Evolutionary conservation across 805 yeast genomes (phyloP).

Genomic region (Starmerella asiatica): DNA sequence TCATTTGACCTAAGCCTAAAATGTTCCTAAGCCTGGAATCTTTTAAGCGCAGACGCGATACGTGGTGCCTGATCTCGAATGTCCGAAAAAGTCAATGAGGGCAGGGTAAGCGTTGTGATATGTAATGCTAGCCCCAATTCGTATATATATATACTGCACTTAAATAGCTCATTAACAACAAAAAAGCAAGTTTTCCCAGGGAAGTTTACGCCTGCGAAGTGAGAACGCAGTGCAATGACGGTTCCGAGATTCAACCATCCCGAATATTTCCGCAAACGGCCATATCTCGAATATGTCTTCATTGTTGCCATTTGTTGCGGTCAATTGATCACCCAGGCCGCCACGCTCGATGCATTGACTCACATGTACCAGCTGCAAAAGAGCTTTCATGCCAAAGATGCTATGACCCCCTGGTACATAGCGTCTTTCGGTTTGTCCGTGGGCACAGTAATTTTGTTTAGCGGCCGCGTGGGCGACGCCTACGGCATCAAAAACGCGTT

Average conservation of each 20-base stretch:
- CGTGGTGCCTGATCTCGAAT: no score
- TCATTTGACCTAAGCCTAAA: no score
- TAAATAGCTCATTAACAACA: no score
- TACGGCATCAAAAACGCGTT: constrained; percentile 49
- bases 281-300: constrained; percentile 18
- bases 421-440: constrained; percentile 59
- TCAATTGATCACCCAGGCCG: constrained; percentile 32
- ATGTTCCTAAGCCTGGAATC: no score
- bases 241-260: constrained; percentile 13
- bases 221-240: no score
- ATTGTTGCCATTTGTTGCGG: constrained; percentile 22
- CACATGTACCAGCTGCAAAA: constrained; percentile 25
- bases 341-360: constrained; percentile 26
- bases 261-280: constrained; percentile 7
- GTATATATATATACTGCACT: no score
- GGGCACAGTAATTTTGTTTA: constrained; percentile 56
- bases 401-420: constrained; percentile 45
- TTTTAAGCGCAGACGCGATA: no score
- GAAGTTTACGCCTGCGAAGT: no score
- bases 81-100: no score
- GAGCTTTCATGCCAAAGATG: constrained; percentile 22
- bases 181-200: no score
- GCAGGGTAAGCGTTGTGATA: no score
- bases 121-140: no score
- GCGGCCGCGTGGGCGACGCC: constrained; percentile 62